Evolutionary conservation across 2,329 filamentous ascomycete genomes (phyloP).

Genomic region (Lachnellula arida): DNA sequence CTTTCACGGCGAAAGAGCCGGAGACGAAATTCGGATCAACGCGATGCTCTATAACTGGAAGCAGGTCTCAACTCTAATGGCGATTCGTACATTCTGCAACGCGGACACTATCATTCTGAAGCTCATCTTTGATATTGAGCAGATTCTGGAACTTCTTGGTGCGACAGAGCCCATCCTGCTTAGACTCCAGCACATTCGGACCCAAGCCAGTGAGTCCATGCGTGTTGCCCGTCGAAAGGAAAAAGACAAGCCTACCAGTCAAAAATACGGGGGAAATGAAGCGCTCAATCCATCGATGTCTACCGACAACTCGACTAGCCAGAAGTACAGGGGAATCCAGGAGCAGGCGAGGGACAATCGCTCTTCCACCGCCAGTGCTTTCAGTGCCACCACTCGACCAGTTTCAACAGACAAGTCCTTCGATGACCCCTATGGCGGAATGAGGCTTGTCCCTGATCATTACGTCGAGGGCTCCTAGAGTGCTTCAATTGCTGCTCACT

Average conservation of each 20-base stretch:
- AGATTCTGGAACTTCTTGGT: slow-evolving; percentile 45
- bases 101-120: slow-evolving; percentile 45
- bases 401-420: not conserved
- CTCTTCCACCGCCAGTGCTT: slow-evolving; percentile 5
- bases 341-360: slow-evolving; percentile 10
- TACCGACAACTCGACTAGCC: not conserved
- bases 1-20: slow-evolving; percentile 40
- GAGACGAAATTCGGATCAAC: slow-evolving; percentile 35
- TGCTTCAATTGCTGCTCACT: not conserved
- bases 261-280: not conserved
- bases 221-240: slow-evolving; percentile 14
- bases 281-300: slow-evolving; percentile 1
- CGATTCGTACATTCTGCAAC: slow-evolving; percentile 45
- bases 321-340: not conserved
- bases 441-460: slow-evolving; percentile 23
- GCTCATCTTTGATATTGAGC: slow-evolving; percentile 43
- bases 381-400: not conserved
- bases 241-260: slow-evolving; percentile 4
- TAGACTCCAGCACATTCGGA: slow-evolving; percentile 26
- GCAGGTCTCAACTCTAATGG: slow-evolving; percentile 41
- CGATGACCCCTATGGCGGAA: slow-evolving; percentile 18
- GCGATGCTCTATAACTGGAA: slow-evolving; percentile 46
- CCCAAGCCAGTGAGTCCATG: slow-evolving; percentile 24
- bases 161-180: slow-evolving; percentile 24
- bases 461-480: slow-evolving; percentile 5